Percentiles rank a stretch among this genome's conserved stretches.
Evolutionary conservation across 345 rosid species (phyloP).

Genomic region (Erucastrum elatum): DNA sequence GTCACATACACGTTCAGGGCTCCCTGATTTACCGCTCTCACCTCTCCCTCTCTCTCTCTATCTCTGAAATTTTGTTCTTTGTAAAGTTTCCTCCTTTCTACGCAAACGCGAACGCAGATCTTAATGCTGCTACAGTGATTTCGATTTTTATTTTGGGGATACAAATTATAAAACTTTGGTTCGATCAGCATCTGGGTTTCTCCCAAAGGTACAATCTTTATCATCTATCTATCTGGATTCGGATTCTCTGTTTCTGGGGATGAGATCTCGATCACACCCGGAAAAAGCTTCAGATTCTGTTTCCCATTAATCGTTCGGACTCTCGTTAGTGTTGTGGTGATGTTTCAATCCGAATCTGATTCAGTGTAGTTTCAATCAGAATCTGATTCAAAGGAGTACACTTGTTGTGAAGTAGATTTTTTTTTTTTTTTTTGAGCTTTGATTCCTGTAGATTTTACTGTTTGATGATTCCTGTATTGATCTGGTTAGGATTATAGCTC

Average conservation of each 20-base stretch:
- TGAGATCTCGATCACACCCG: background rate
- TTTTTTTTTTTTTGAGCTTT: conserved; percentile 16
- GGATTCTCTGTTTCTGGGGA: background rate
- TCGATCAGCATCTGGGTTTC: conserved; percentile 41
- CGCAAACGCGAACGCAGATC: conserved; percentile 38
- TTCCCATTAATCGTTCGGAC: conserved; percentile 17
- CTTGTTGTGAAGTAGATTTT: conserved; percentile 28
- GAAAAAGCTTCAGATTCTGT: conserved; percentile 12
- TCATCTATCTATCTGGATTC: background rate
- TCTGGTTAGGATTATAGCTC: background rate
- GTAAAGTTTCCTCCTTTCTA: conserved; percentile 32
- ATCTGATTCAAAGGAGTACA: conserved; percentile 8
- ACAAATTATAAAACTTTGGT: background rate
- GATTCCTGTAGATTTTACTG: conserved; percentile 2
- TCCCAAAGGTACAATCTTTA: conserved; percentile 27
- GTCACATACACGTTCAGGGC: conserved; percentile 27
- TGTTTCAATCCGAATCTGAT: conserved; percentile 5
- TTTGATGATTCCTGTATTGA: background rate
- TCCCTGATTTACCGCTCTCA: conserved; percentile 43
- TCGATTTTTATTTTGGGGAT: conserved; percentile 4
- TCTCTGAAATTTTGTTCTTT: conserved; percentile 1
- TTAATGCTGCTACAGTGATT: conserved; percentile 31
- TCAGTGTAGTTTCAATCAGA: background rate
- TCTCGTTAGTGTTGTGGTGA: conserved; percentile 25
- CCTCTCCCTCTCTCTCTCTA: conserved; percentile 23